phyloP scores from a whole-genome alignment of 176 grass and related monocot genomes.

The Bolboschoenus planiculmis region DNA sequence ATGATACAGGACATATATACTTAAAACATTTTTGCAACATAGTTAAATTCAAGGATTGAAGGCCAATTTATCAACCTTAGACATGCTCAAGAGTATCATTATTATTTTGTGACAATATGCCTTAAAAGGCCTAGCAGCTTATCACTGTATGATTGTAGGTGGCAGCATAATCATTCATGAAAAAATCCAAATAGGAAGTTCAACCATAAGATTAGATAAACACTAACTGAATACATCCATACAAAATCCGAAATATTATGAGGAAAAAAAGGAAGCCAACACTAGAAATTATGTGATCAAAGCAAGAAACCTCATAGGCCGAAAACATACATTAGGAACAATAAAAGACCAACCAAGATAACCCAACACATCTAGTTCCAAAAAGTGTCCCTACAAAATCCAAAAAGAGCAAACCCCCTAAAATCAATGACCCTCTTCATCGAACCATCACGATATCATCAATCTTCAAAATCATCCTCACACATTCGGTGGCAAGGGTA shows the following conservation, averaged over 20 bases:
- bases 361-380: neutral
- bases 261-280: neutral
- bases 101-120: neutral
- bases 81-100: neutral
- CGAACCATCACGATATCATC: constrained; percentile 69
- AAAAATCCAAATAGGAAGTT: neutral
- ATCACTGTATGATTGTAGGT: neutral
- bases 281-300: neutral
- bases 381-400: neutral
- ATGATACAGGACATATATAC: too few species aligned
- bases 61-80: neutral
- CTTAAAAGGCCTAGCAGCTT: neutral
- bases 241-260: neutral
- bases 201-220: neutral
- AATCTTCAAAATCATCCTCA: constrained; percentile 93
- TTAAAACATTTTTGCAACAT: neutral
- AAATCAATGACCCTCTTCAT: constrained; percentile 20
- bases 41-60: neutral
- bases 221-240: neutral
- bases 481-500: constrained; percentile 62
- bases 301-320: neutral
- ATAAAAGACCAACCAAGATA: neutral
- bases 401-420: neutral
- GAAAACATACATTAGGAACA: constrained; percentile 2
- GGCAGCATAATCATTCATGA: neutral